phyloP scores from a whole-genome alignment of 2,329 filamentous ascomycete species.

The Botrytis fragariae region DNA sequence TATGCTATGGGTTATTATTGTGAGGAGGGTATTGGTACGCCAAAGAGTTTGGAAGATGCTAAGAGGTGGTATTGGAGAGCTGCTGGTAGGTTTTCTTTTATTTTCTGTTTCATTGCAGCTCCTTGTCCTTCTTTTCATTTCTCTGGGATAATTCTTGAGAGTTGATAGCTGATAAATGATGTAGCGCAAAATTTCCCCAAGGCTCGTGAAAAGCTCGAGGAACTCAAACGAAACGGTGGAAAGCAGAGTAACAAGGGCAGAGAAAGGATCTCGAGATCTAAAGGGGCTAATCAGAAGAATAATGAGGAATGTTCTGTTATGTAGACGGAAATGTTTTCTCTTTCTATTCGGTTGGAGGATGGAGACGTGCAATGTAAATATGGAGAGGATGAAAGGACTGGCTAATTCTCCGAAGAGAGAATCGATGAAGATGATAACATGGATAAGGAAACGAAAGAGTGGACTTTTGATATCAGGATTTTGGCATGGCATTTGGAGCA shows the following conservation, averaged over 20 bases:
- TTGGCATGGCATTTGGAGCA: constrained; percentile 4
- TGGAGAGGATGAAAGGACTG: not conserved
- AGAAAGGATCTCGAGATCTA: constrained; percentile 77
- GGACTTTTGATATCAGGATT: constrained; percentile 4
- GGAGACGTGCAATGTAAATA: not conserved
- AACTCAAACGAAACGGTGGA: constrained; percentile 77
- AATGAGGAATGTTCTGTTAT: constrained; percentile 87
- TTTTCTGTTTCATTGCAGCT: not conserved
- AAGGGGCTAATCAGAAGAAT: constrained; percentile 71
- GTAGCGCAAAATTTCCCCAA: constrained; percentile 92
- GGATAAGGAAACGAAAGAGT: not conserved
- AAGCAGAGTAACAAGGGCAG: constrained; percentile 67
- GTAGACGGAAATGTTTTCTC: constrained; percentile 46
- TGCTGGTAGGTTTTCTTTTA: constrained; percentile 67
- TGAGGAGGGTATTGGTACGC: constrained; percentile 87
- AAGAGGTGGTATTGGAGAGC: constrained; percentile 98
- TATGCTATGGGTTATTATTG: constrained; percentile 99
- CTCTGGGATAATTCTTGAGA: too few relatives aligned
- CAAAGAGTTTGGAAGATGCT: constrained; percentile 85
- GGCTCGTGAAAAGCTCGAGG: constrained; percentile 86
- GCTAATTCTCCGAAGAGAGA: not conserved
- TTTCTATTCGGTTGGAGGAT: not conserved
- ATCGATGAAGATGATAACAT: not conserved
- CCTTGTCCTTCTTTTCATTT: not conserved
- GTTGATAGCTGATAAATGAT: constrained; percentile 20